Evolutionary conservation across 2,329 filamentous ascomycete genomes (phyloP).

Genomic region (Massarina eburnea): DNA sequence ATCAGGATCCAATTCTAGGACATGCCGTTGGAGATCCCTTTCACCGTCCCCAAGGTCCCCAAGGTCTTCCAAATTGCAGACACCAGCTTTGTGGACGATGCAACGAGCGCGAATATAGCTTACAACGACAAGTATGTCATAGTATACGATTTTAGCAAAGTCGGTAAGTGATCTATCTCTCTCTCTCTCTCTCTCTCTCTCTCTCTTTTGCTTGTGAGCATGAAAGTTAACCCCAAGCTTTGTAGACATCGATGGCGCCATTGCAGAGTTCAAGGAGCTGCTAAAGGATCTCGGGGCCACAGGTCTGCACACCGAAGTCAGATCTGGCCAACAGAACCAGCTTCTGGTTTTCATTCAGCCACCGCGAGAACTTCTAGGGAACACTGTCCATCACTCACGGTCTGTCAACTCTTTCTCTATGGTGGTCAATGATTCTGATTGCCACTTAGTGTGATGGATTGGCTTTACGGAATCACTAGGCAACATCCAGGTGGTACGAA

Average conservation of each 20-base stretch:
- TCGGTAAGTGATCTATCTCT: slow-evolving; percentile 32
- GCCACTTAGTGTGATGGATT: slow-evolving; percentile 70
- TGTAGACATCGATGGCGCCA: slow-evolving; percentile 21
- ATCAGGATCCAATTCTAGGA: neutral
- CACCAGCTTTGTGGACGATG: slow-evolving; percentile 26
- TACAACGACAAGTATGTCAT: slow-evolving; percentile 39
- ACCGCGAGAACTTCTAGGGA: slow-evolving; percentile 32
- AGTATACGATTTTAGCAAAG: slow-evolving; percentile 30
- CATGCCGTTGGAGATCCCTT: slow-evolving; percentile 13
- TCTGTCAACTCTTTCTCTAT: slow-evolving; percentile 6
- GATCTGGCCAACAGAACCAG: slow-evolving; percentile 32
- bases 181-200: no score
- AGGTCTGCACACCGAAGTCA: slow-evolving; percentile 36
- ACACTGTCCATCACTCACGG: slow-evolving; percentile 35
- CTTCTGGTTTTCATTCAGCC: slow-evolving; percentile 35
- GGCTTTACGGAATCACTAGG: slow-evolving; percentile 74
- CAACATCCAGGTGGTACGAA: slow-evolving; percentile 56
- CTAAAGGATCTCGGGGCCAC: slow-evolving; percentile 27
- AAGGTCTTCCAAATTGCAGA: slow-evolving; percentile 26
- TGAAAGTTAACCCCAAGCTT: neutral
- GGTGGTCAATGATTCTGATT: neutral
- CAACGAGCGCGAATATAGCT: slow-evolving; percentile 22
- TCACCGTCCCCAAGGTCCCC: no score
- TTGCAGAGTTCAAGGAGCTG: slow-evolving; percentile 23
- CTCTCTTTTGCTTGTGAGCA: no score